Evolutionary conservation across 306 rosid genomes (phyloP), one percentile per base, ranked within the genome.

Genomic region (Astragalus glycyphyllos): DNA sequence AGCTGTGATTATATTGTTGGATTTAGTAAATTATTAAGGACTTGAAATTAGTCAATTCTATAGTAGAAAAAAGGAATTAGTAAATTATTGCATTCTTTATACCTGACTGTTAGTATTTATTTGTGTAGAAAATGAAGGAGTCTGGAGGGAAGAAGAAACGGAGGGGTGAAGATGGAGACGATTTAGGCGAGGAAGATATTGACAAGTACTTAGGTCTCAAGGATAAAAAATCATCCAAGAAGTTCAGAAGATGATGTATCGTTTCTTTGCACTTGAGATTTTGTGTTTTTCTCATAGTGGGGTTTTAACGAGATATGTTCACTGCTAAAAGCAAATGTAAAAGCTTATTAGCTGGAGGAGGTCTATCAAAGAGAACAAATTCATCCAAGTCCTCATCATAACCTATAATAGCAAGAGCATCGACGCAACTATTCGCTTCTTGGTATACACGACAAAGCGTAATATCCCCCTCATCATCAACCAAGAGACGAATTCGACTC

Each of bases 51-150:
- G n/a, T 16, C 53, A 38, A 66, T 55, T 6, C 3, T 34, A 26
- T 3, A 26, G 3, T 26, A 26, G 31, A 3, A 26, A 26, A 26
- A 26, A 26, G 47, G 15, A 16, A 34, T 46, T 12, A 56, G n/a
- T 16, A 46, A 38, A 66, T 55, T 6, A 2, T 34, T 31, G 7
- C 45, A 48, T 66, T 60, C 3, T 15, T 67, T 26, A 31, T 20
- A 20, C 48, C 5, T 11, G 11, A 58, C 3, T 53, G 12, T 12
- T 49, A 8, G 55, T 50, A 14, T 10, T 53, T 62, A 38, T 29
- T 32, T 47, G 23, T 77, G 47, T 65, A 90, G 98, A 85, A 81
- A 86, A 79, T 90, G 65, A 85, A 92, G 76, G 93, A 90, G 38
- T 1, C 37, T 1, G 90, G 82, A 32, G 78, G 85, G 68, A 83